These are phyloP conservation scores for Pseudozyma hubeiensis DNA, from an alignment of 1,284 basidiomycete species.

Conservation along the genomic window DNA sequence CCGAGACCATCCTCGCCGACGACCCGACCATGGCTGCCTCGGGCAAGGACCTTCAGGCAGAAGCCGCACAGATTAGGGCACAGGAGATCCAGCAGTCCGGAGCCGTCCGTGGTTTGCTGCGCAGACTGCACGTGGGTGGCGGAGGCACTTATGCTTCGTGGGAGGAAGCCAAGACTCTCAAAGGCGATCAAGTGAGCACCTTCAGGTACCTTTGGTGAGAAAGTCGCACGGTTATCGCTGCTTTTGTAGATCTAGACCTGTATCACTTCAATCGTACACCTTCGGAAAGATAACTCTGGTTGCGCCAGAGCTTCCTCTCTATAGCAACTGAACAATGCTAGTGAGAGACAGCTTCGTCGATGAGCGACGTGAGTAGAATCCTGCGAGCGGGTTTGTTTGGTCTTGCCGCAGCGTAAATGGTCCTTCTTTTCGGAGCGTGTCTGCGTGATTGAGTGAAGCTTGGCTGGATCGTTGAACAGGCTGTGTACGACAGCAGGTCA, in stretches of 20 bases:
- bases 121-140: slow-evolving; percentile 30
- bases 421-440: too few species aligned
- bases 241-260: not conserved
- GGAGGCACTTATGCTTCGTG: slow-evolving; percentile 56
- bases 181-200: slow-evolving; percentile 50
- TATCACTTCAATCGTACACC: too few species aligned
- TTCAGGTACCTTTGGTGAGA: slow-evolving; percentile 31
- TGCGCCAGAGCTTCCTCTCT: too few species aligned
- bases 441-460: too few species aligned
- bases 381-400: too few species aligned
- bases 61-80: slow-evolving; percentile 28
- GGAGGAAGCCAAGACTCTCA: slow-evolving; percentile 49
- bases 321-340: too few species aligned
- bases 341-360: too few species aligned
- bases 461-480: too few species aligned
- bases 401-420: too few species aligned
- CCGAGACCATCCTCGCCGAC: slow-evolving; percentile 74
- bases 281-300: too few species aligned
- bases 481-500: too few species aligned
- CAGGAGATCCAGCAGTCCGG: slow-evolving; percentile 27
- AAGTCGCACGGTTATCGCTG: not conserved
- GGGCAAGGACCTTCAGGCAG: slow-evolving; percentile 33
- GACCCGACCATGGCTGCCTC: slow-evolving; percentile 24
- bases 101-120: slow-evolving; percentile 18
- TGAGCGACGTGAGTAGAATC: too few species aligned